These are phyloP conservation scores for Fereydounia khargensis DNA, from an alignment of 1,284 basidiomycete species.

Conservation along the genomic window DNA sequence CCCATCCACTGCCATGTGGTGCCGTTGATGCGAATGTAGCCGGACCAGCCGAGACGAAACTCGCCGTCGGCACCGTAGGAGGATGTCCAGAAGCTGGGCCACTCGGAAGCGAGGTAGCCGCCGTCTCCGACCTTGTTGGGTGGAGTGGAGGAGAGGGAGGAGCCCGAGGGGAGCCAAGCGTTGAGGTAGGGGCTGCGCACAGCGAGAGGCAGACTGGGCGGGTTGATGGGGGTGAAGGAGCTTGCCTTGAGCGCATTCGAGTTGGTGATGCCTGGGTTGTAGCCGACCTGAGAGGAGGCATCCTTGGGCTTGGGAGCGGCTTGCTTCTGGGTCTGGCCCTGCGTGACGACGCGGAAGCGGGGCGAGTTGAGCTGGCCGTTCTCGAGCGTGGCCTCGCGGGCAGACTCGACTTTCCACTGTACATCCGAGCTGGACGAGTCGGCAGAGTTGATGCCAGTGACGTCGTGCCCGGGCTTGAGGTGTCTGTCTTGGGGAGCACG, in stretches of 20 bases:
- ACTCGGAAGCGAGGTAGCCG: conserved; percentile 45
- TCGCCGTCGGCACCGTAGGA: conserved; percentile 51
- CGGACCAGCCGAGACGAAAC: conserved; percentile 44
- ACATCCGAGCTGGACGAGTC: conserved; percentile 10
- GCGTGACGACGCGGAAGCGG: conserved; percentile 16
- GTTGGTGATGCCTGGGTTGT: conserved; percentile 25
- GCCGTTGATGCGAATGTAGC: conserved; percentile 45
- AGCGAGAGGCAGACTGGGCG: conserved; percentile 47
- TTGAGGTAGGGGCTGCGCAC: conserved; percentile 48
- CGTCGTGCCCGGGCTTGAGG: conserved; percentile 6
- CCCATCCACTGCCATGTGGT: conserved; percentile 52
- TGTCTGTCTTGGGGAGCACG: conserved; percentile 17
- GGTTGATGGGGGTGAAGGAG: conserved; percentile 46
- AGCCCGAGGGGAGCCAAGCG: conserved; percentile 46
- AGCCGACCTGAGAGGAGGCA: conserved; percentile 6
- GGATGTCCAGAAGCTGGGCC: conserved; percentile 50
- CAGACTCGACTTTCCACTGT: conserved; percentile 19
- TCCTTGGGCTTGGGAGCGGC: background rate
- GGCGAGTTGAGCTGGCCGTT: conserved; percentile 21
- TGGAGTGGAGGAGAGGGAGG: conserved; percentile 25
- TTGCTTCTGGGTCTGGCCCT: conserved; percentile 2
- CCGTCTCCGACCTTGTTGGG: conserved; percentile 49
- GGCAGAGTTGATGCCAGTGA: conserved; percentile 1
- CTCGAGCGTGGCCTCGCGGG: conserved; percentile 7
- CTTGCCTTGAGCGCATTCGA: conserved; percentile 20